These are phyloP conservation scores for Pythium vanterpoolii DNA, from an alignment of 352 stramenopile species.

Conservation along the genomic window DNA sequence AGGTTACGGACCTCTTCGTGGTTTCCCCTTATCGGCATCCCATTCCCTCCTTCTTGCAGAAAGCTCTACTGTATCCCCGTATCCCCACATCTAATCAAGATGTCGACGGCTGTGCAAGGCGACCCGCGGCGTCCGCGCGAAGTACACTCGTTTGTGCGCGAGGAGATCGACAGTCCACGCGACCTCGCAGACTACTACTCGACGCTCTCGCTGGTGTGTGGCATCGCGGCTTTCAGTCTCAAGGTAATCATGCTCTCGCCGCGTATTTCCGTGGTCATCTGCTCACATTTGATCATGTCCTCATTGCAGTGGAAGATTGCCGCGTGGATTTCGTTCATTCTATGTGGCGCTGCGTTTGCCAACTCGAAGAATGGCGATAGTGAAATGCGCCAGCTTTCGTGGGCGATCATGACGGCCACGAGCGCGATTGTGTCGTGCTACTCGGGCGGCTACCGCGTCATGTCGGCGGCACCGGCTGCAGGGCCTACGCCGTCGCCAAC, in stretches of 20 bases:
- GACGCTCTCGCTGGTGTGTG: constrained; percentile 56
- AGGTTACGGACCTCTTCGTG: constrained; percentile 4
- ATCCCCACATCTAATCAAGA: constrained; percentile 1
- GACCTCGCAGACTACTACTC: constrained; percentile 52
- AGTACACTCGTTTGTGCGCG: constrained; percentile 68
- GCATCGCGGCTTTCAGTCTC: constrained; percentile 54
- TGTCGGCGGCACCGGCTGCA: neutral
- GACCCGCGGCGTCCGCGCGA: constrained; percentile 61
- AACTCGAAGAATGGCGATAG: constrained; percentile 55
- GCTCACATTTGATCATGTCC: neutral
- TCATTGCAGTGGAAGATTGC: constrained; percentile 51
- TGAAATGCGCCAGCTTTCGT: constrained; percentile 63
- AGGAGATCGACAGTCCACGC: constrained; percentile 33
- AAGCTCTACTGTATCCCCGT: neutral
- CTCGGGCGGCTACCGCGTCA: constrained; percentile 17
- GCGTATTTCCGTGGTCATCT: neutral
- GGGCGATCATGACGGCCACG: constrained; percentile 75
- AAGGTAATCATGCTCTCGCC: constrained; percentile 35
- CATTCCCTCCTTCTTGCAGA: neutral
- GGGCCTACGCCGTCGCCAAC: constrained; percentile 3
- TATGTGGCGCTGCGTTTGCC: constrained; percentile 60
- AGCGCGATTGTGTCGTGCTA: constrained; percentile 65
- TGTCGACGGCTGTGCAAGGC: constrained; percentile 26
- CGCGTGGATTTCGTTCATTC: constrained; percentile 62
- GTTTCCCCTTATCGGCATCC: neutral